These are phyloP conservation scores for Starmera amethionina DNA, from an alignment of 805 yeast genomes.

Conservation along the genomic window DNA sequence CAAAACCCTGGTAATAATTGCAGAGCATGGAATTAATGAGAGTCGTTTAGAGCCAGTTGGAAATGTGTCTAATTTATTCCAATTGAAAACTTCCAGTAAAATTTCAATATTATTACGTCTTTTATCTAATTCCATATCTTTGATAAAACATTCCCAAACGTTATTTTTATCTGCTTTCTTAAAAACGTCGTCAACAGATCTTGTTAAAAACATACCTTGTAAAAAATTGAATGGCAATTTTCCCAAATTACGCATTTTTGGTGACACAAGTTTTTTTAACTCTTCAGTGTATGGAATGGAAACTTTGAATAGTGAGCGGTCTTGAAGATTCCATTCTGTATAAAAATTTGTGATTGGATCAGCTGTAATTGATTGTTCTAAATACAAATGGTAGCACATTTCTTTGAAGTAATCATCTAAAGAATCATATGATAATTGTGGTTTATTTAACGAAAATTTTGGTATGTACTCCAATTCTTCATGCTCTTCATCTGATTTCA, in stretches of 20 bases:
- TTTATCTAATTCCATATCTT: slow-evolving; percentile 27
- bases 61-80: slow-evolving; percentile 43
- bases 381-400: slow-evolving; percentile 49
- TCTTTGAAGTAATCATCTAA: slow-evolving; percentile 45
- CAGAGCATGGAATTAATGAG: slow-evolving; percentile 49
- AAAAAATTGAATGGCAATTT: slow-evolving; percentile 50
- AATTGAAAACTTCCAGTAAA: slow-evolving; percentile 41
- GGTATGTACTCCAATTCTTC: slow-evolving; percentile 19
- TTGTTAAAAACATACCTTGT: slow-evolving; percentile 38
- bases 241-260: slow-evolving; percentile 41
- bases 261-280: slow-evolving; percentile 38
- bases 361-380: slow-evolving; percentile 47
- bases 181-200: slow-evolving; percentile 18
- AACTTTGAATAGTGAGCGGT: slow-evolving; percentile 30
- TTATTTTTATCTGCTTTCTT: slow-evolving; percentile 35
- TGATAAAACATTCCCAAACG: slow-evolving; percentile 53
- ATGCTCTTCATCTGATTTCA: slow-evolving; percentile 9
- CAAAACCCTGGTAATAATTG: slow-evolving; percentile 52
- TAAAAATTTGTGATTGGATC: slow-evolving; percentile 37
- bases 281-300: slow-evolving; percentile 36
- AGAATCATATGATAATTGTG: slow-evolving; percentile 38
- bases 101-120: slow-evolving; percentile 28
- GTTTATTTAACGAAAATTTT: slow-evolving; percentile 18
- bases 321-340: slow-evolving; percentile 43
- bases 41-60: slow-evolving; percentile 33